Percentiles rank a stretch among this genome's conserved stretches.
Conservation (phyloP, 495 filamentous ascomycete genomes). For the Penicillium manginii region DNA sequence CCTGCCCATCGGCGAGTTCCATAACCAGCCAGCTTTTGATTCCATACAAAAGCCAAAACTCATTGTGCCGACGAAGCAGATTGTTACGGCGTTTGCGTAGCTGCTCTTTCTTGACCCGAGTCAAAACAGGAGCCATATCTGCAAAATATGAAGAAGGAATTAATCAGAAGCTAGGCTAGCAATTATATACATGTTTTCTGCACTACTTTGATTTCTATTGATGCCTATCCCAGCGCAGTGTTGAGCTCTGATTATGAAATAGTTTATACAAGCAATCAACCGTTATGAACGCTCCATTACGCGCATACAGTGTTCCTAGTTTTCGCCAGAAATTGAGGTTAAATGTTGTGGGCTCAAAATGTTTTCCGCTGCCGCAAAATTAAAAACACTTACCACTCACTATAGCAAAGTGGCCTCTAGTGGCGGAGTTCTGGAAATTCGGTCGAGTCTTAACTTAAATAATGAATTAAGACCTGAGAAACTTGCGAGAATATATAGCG, state of each 20-base stretch:
- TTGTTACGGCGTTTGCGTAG: slow-evolving; percentile 25
- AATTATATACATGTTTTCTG: not conserved
- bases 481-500: not conserved
- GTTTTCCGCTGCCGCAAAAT: not conserved
- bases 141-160: not conserved
- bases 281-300: not conserved
- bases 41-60: slow-evolving; percentile 23
- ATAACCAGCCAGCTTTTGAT: slow-evolving; percentile 17
- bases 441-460: not conserved
- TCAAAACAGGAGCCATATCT: not conserved
- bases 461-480: not conserved
- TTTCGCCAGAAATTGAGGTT: not conserved
- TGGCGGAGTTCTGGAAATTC: not conserved
- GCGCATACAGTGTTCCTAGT: too few relatives aligned
- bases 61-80: slow-evolving; percentile 19
- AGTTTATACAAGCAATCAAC: not conserved
- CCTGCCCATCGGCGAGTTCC: slow-evolving; percentile 7
- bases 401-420: not conserved
- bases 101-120: slow-evolving; percentile 22
- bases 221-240: not conserved
- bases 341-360: not conserved
- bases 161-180: not conserved
- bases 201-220: not conserved
- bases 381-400: not conserved
- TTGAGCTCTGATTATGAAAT: not conserved